Conservation (phyloP, 2,329 filamentous ascomycete species). For the Neopestalotiopsis clavispora region DNA sequence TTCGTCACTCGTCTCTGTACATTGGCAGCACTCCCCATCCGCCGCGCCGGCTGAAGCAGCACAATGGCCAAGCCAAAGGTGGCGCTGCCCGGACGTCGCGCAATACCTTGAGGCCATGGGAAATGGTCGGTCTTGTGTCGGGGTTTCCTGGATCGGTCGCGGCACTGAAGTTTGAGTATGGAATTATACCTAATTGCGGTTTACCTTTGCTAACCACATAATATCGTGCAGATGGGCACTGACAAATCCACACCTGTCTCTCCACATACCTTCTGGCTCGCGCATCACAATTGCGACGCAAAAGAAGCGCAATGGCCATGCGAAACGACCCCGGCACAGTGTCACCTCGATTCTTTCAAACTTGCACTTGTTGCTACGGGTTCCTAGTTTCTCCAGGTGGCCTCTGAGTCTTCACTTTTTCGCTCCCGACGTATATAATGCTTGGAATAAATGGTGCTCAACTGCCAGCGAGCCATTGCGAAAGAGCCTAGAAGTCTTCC, state of each 20-base stretch:
- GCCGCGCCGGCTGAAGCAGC: slow-evolving; percentile 81
- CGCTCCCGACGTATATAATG: slow-evolving; percentile 66
- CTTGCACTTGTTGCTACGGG: slow-evolving; percentile 78
- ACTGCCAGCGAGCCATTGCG: slow-evolving; percentile 53
- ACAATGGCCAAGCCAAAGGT: slow-evolving; percentile 84
- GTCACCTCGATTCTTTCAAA: slow-evolving; percentile 77
- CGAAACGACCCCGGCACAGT: slow-evolving; percentile 61
- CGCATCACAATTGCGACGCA: slow-evolving; percentile 60
- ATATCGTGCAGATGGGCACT: slow-evolving; percentile 78
- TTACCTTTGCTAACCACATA: background rate
- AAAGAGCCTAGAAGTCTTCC: slow-evolving; percentile 55
- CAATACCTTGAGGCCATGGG: slow-evolving; percentile 78
- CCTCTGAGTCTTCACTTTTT: slow-evolving; percentile 85
- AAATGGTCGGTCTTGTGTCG: slow-evolving; percentile 84
- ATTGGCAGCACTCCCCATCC: slow-evolving; percentile 93
- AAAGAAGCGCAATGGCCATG: slow-evolving; percentile 57
- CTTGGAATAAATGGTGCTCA: slow-evolving; percentile 68
- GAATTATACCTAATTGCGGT: background rate
- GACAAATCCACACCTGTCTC: slow-evolving; percentile 81
- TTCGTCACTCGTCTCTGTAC: slow-evolving; percentile 75
- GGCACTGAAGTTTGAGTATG: slow-evolving; percentile 90
- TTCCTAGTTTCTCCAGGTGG: slow-evolving; percentile 82
- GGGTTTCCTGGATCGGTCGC: slow-evolving; percentile 88
- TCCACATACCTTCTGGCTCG: slow-evolving; percentile 72
- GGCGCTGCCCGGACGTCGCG: slow-evolving; percentile 80